Conservation (phyloP, 1,284 basidiomycete genomes). For the Naganishia sp. region DNA sequence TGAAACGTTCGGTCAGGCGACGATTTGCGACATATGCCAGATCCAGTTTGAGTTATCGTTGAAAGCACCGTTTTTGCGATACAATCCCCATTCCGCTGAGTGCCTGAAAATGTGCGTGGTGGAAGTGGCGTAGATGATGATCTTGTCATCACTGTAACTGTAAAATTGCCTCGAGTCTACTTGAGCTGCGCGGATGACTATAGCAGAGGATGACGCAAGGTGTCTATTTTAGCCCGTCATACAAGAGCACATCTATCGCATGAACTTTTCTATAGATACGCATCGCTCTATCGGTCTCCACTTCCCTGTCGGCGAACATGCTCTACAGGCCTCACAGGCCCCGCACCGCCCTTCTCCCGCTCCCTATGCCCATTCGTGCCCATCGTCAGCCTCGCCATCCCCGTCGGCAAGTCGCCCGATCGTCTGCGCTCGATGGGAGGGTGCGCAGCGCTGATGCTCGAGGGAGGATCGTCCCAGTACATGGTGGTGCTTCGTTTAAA, state of each 20-base stretch:
- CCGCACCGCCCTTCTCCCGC: background rate
- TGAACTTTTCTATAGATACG: no score
- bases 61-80: no score
- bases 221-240: no score
- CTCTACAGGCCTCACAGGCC: background rate
- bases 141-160: no score
- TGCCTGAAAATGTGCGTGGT: no score
- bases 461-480: slow-evolving; percentile 32
- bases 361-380: slow-evolving; percentile 1
- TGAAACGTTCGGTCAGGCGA: no score
- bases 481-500: slow-evolving; percentile 32
- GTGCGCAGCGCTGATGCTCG: background rate
- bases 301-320: slow-evolving; percentile 8
- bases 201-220: no score
- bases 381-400: slow-evolving; percentile 14
- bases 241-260: no score
- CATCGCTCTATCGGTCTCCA: background rate
- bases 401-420: slow-evolving; percentile 14
- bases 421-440: slow-evolving; percentile 13
- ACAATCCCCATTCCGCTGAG: no score
- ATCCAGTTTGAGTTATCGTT: no score
- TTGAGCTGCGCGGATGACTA: background rate
- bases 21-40: no score
- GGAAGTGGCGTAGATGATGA: no score
- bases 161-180: background rate